Evolutionary conservation across 2,329 filamentous ascomycete species (phyloP), one percentile per base, ranked within the genome.

Genomic region (Cryoendolithus antarcticus): DNA sequence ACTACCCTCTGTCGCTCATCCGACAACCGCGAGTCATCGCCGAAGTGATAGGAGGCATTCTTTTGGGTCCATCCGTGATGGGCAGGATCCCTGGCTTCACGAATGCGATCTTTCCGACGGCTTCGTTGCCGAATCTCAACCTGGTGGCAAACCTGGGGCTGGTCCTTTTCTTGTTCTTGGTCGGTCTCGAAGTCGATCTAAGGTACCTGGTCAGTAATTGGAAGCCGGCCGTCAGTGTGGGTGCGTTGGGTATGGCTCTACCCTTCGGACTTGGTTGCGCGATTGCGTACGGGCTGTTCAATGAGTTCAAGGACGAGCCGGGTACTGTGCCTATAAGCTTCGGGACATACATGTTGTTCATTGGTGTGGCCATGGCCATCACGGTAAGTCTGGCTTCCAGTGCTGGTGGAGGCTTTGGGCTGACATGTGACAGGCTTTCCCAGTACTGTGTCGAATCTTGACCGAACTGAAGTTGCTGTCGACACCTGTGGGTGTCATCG

Each of bases 301-400:
- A 86, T 42, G 61, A 86, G 41, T 93, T 93, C 52, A 66, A 67
- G 4, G 49, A 65, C 44, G 76, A 80, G 37, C 55, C 65, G 0
- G 69, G 66, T 4, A 70, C 69, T 6, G 69, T 72, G n/a, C 66
- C 64, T 0, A 75, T 82, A 36, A 59, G 62, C 10, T 81, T 81
- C 54, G 70, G 71, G 2, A 70, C 75, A 2, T 82, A 74, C 48
- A 68, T 77, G 60, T 69, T 86, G 15, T 96, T 96, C 57, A 83
- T 95, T 47, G 89, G 88, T 60, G 88, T 93, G 38, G 89, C 89
- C 1, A 80, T 95, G 61, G 83, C 86, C 21, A 96, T 96, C 50
- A 95, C 89, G 1, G 86, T 75, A 58, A 49, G 66, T 52, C 11
- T 6, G 9, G 7, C 5, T 7, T 5, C 19, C 8, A 11, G 21